These are phyloP conservation scores for Keithomyces neogunnii DNA, from an alignment of 2,329 filamentous ascomycete species.

Conservation along the genomic window DNA sequence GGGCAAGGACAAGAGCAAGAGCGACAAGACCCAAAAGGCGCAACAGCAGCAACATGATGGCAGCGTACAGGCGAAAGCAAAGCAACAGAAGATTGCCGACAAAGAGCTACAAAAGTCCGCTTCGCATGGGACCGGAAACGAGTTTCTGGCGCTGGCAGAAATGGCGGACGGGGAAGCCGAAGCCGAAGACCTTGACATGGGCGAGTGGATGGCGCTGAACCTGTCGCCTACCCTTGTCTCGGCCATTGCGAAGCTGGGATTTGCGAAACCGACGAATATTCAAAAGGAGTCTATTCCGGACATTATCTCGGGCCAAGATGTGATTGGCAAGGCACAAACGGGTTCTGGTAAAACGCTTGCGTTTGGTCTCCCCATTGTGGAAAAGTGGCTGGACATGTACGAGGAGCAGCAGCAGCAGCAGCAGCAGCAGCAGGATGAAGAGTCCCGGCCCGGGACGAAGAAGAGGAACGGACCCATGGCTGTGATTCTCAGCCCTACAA, in stretches of 20 bases:
- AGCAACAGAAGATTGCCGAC: constrained; percentile 24
- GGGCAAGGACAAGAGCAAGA: constrained; percentile 14
- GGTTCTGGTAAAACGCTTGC: constrained; percentile 95
- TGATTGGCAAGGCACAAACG: constrained; percentile 92
- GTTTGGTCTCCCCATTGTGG: constrained; percentile 87
- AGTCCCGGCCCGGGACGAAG: constrained; percentile 4
- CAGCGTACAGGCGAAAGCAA: constrained; percentile 2
- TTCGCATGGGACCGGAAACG: constrained; percentile 28
- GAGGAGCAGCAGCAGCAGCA: constrained; percentile 24
- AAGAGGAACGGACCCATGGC: constrained; percentile 51
- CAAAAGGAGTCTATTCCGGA: constrained; percentile 74
- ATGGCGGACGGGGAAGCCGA: constrained; percentile 45
- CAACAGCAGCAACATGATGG: constrained; percentile 9
- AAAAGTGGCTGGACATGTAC: constrained; percentile 59
- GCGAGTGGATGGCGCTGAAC: constrained; percentile 67
- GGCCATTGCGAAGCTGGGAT: constrained; percentile 71
- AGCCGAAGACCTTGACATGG: constrained; percentile 58
- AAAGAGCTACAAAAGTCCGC: constrained; percentile 28
- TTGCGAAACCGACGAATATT: constrained; percentile 72
- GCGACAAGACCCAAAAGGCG: constrained; percentile 16
- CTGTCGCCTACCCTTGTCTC: constrained; percentile 65
- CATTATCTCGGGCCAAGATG: constrained; percentile 75
- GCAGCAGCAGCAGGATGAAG: constrained; percentile 4
- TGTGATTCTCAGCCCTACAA: constrained; percentile 80
- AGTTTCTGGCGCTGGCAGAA: constrained; percentile 46